A percentile compares a stretch with the other conserved stretches of the same genome.
These are phyloP conservation scores for Penicillium canariense DNA, from an alignment of 495 filamentous ascomycete species.

Conservation along the genomic window DNA sequence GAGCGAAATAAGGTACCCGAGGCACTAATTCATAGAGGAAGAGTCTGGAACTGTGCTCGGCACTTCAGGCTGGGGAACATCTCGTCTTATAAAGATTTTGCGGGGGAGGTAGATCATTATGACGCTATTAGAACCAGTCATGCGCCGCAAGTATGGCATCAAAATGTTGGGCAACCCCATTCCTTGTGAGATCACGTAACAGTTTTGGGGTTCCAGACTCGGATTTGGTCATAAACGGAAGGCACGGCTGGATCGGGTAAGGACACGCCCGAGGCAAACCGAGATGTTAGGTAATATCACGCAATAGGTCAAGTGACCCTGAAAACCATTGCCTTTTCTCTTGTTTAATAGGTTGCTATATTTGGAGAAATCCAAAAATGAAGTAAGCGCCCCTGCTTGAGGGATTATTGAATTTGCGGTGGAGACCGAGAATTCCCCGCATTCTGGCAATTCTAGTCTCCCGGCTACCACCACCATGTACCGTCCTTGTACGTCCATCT, in stretches of 20 bases:
- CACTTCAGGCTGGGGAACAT: slow-evolving; percentile 3
- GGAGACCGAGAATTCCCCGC: too few relatives aligned
- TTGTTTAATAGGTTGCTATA: too few relatives aligned
- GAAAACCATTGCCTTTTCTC: too few relatives aligned
- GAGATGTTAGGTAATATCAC: slow-evolving; percentile 18
- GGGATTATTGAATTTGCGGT: too few relatives aligned
- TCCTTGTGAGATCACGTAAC: slow-evolving; percentile 12
- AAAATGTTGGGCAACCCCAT: not conserved
- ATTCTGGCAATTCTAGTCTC: too few relatives aligned
- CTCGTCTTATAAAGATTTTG: slow-evolving; percentile 12
- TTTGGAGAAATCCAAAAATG: too few relatives aligned
- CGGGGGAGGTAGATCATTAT: slow-evolving; percentile 21
- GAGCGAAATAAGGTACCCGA: slow-evolving; percentile 3
- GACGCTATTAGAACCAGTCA: too few relatives aligned
- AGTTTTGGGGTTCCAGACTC: slow-evolving; percentile 9
- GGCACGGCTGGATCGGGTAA: slow-evolving; percentile 8
- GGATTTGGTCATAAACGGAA: slow-evolving; percentile 7
- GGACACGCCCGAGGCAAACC: slow-evolving; percentile 9
- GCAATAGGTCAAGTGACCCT: slow-evolving; percentile 12
- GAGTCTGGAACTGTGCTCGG: not conserved
- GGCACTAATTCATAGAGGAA: too few relatives aligned
- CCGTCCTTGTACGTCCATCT: too few relatives aligned
- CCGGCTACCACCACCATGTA: too few relatives aligned
- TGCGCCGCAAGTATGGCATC: not conserved
- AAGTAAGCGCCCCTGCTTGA: too few relatives aligned